Conservation (phyloP, 495 filamentous ascomycete species). For the Aspergillus steynii region DNA sequence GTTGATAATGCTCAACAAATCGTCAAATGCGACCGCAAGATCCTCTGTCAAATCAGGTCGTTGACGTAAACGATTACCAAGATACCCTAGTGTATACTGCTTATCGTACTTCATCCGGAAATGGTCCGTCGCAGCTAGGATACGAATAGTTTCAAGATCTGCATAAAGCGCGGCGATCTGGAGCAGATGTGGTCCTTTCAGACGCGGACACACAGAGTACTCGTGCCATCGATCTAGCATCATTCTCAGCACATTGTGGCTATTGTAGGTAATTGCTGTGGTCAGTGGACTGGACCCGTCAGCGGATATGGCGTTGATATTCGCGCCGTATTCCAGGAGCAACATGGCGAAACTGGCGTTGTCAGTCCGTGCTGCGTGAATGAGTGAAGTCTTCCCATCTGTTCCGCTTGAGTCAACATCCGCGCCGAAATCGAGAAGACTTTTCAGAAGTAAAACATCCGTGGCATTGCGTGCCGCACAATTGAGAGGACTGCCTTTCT, state of each 20-base stretch:
- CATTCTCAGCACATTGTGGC: neutral
- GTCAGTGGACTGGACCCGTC: neutral
- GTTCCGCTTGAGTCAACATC: neutral
- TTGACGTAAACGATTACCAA: conserved; percentile 6
- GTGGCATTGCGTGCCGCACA: neutral
- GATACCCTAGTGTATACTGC: conserved; percentile 2
- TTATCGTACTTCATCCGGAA: conserved; percentile 1
- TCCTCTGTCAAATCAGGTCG: conserved; percentile 3
- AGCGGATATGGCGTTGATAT: neutral
- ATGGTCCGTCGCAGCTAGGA: neutral
- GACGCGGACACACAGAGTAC: neutral
- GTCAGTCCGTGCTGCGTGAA: neutral
- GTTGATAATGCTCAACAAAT: conserved; percentile 11
- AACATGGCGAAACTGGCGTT: neutral
- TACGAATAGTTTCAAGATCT: neutral
- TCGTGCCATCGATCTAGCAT: conserved; percentile 2
- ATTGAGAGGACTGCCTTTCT: neutral
- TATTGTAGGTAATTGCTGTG: conserved; percentile 1
- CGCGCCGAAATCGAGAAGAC: conserved; percentile 1
- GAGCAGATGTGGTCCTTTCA: neutral
- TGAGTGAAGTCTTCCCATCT: neutral
- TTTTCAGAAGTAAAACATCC: neutral
- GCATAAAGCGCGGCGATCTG: neutral
- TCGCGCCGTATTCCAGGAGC: neutral
- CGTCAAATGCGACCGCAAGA: neutral